A percentile compares a stretch with the other conserved stretches of the same genome.
phyloP scores from a whole-genome alignment of 2,329 filamentous ascomycete genomes.

The Acephala macrosclerotiorum region DNA sequence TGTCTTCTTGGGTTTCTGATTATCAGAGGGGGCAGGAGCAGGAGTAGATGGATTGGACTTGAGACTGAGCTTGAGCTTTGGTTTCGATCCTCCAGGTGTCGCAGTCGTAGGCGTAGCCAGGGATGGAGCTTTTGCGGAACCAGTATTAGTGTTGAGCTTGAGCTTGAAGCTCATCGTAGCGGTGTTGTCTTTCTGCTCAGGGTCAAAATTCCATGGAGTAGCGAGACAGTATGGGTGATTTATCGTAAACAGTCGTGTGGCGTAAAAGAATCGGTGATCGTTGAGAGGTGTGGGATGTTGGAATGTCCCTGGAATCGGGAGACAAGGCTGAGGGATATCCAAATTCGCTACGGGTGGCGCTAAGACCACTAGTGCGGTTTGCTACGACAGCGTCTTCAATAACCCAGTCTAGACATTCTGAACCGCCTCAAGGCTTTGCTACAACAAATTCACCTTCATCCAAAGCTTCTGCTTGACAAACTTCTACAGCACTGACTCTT shows the following conservation, averaged over 20 bases:
- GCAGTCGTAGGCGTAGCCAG: conserved; percentile 29
- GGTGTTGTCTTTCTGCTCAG: neutral
- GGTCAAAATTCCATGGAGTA: too few relatives aligned
- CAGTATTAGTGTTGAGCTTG: conserved; percentile 38
- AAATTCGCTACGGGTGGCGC: conserved; percentile 25
- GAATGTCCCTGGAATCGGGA: conserved; percentile 9
- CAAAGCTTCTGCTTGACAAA: conserved; percentile 7
- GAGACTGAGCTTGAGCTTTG: conserved; percentile 42
- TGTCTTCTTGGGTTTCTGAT: conserved; percentile 52
- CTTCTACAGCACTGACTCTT: conserved; percentile 7
- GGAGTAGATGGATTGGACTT: conserved; percentile 19
- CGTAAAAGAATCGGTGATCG: too few relatives aligned
- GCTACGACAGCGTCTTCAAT: too few relatives aligned
- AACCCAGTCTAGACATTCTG: too few relatives aligned
- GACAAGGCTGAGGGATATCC: conserved; percentile 16
- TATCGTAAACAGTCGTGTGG: too few relatives aligned
- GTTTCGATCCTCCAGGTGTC: conserved; percentile 35
- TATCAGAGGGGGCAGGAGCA: neutral
- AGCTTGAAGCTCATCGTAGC: conserved; percentile 37
- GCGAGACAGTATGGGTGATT: too few relatives aligned
- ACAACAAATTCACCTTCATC: conserved; percentile 11
- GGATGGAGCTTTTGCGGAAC: conserved; percentile 17
- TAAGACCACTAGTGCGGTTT: conserved; percentile 16
- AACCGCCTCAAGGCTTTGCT: neutral
- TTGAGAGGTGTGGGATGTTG: conserved; percentile 9